Evolutionary conservation across 257 asterid species (phyloP).

Genomic region (Craterostigma plantagineum): DNA sequence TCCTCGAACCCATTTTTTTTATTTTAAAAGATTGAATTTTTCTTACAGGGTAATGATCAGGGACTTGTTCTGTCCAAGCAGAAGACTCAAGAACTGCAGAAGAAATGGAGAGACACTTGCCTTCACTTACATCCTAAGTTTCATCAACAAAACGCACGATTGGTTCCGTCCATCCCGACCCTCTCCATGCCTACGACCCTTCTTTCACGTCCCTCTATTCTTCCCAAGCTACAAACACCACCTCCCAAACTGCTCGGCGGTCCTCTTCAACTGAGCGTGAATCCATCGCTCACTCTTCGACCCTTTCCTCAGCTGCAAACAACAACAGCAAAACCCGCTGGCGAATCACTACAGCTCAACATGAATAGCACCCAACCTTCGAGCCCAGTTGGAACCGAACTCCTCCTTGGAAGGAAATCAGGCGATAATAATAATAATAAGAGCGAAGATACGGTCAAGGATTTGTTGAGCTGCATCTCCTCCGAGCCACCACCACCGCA

Average conservation of each 20-base stretch:
- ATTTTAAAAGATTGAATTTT: too few species aligned
- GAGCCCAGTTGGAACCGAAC: constrained; percentile 79
- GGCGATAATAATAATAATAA: constrained; percentile 5
- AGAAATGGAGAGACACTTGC: constrained; percentile 66
- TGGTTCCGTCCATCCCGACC: constrained; percentile 21
- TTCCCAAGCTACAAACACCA: constrained; percentile 22
- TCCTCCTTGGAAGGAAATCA: constrained; percentile 53
- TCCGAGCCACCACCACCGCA: constrained; percentile 40
- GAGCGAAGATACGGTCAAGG: too few species aligned
- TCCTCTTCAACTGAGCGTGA: constrained; percentile 24
- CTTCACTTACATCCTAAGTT: constrained; percentile 53
- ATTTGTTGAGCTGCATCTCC: too few species aligned
- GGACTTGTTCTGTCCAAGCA: constrained; percentile 36
- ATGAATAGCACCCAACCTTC: constrained; percentile 12
- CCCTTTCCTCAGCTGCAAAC: too few species aligned
- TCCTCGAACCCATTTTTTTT: too few species aligned
- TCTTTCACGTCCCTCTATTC: too few species aligned
- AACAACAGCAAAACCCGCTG: too few species aligned
- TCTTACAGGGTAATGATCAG: constrained; percentile 33
- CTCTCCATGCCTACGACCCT: too few species aligned
- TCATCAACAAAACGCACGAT: constrained; percentile 31
- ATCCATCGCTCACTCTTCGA: too few species aligned
- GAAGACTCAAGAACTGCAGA: constrained; percentile 50
- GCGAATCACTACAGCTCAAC: too few species aligned
- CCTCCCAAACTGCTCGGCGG: constrained; percentile 21